phyloP scores from a whole-genome alignment of 148 eudicot species.

The Fagopyrum tataricum region DNA sequence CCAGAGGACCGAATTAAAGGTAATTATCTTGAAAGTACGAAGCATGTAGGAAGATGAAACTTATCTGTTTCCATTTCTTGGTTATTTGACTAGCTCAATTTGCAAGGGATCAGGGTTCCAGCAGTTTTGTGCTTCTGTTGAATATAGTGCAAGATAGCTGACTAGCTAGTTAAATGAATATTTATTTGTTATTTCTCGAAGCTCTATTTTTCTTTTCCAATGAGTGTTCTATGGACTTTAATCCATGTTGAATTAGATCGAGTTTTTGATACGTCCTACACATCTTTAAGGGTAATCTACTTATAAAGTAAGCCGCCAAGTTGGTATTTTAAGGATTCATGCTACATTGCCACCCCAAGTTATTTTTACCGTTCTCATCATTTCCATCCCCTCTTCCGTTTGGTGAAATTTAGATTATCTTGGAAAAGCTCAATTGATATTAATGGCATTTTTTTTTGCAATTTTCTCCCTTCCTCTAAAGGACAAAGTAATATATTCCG shows the following conservation, averaged over 20 bases:
- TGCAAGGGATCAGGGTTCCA: slow-evolving; percentile 5
- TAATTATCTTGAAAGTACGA: slow-evolving; percentile 18
- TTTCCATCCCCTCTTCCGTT: neutral
- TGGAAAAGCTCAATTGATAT: neutral
- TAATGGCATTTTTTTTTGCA: no score
- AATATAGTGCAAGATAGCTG: slow-evolving; percentile 1
- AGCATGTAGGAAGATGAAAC: neutral
- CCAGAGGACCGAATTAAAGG: slow-evolving; percentile 96
- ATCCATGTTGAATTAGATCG: neutral
- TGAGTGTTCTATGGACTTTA: neutral
- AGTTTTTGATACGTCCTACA: neutral
- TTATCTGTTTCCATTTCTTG: neutral
- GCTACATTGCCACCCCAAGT: neutral
- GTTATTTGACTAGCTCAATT: neutral
- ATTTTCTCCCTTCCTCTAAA: neutral
- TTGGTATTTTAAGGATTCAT: neutral
- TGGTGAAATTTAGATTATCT: neutral
- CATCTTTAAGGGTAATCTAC: neutral
- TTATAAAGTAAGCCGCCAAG: neutral
- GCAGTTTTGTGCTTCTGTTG: slow-evolving; percentile 6
- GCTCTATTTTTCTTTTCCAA: neutral
- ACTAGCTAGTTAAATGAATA: neutral
- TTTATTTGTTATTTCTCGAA: neutral
- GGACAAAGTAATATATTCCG: neutral
- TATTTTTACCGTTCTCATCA: neutral